phyloP scores from a whole-genome alignment of 164 flowering plant genomes.

The Platanus orientalis region DNA sequence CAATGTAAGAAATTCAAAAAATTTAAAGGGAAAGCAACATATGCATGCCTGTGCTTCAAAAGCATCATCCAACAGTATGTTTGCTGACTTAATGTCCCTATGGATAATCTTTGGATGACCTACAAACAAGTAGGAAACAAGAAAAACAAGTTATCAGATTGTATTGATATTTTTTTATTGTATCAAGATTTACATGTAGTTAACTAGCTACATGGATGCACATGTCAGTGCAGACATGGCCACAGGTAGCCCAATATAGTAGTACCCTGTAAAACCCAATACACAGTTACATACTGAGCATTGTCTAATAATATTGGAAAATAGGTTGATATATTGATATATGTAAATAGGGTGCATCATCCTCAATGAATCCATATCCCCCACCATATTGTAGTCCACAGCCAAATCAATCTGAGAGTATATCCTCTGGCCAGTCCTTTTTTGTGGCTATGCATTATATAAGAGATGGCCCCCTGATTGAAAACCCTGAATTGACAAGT shows the following conservation, averaged over 20 bases:
- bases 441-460: background rate
- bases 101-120: slow-evolving; percentile 87
- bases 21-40: background rate
- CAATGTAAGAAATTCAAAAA: background rate
- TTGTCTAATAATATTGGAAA: background rate
- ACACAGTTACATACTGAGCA: background rate
- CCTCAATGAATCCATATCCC: background rate
- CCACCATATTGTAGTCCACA: background rate
- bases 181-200: background rate
- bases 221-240: too few relatives aligned
- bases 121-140: slow-evolving; percentile 13
- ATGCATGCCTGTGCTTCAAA: slow-evolving; percentile 67
- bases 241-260: too few relatives aligned
- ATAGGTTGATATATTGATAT: background rate
- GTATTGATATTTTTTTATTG: background rate
- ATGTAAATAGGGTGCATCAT: background rate
- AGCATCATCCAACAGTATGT: slow-evolving; percentile 57
- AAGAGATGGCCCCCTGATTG: background rate
- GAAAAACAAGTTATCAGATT: background rate
- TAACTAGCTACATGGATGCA: too few relatives aligned
- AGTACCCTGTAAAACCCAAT: background rate
- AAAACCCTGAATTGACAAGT: background rate
- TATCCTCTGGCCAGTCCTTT: background rate
- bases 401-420: background rate
- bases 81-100: slow-evolving; percentile 78